Evolutionary conservation across 345 rosid genomes (phyloP), one percentile per base, ranked within the genome.

Genomic region (Lepidium didymum): DNA sequence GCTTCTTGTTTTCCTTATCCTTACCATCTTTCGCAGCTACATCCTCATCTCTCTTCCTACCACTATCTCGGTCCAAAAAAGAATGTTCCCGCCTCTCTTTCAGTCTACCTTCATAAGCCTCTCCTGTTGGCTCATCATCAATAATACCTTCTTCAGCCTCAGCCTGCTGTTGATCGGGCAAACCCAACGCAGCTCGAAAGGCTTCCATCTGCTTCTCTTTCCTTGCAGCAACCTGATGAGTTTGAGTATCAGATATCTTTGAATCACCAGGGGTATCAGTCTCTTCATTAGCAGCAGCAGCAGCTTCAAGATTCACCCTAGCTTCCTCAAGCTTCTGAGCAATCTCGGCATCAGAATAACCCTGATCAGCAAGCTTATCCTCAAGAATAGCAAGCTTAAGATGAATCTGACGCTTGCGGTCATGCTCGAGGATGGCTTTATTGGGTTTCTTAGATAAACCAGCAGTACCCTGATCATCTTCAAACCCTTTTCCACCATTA

Each of bases 171-270:
- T 76, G 31, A 35, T 42, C 58, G 40, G 69, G 75, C 34, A 94
- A 87, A 50, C 95, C 95, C 13, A 94, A 80, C n/a, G 99, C 99
- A 67, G 83, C 85, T 31, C 96, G 77, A 58, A 89, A 85, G 25
- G 82, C 82, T 67, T 94, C 96, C 97, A 94, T 84, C 77, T 91
- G 97, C 77, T 80, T 87, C 83, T 94, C 96, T 77, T 91, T 91
- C 79, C 99, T 85, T 0, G 97, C 97, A 65, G 96, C 96, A 70
- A 93, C 75, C 77, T 93, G 88, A 69, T 93, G 97, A 16, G 97
- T 85, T 64, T 94, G 90, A 0, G 96, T 94, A 69, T 87, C 89
- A 8, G 87, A 90, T 29, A 80, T 54, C 90, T 96, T 91, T 10
- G 68, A 40, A 9, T 79, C 78, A 50, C 75, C 37, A 23, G 73